Percentiles rank a stretch among this genome's conserved stretches.
phyloP scores from a whole-genome alignment of 1,139 yeast species.

The Candida anutae region DNA sequence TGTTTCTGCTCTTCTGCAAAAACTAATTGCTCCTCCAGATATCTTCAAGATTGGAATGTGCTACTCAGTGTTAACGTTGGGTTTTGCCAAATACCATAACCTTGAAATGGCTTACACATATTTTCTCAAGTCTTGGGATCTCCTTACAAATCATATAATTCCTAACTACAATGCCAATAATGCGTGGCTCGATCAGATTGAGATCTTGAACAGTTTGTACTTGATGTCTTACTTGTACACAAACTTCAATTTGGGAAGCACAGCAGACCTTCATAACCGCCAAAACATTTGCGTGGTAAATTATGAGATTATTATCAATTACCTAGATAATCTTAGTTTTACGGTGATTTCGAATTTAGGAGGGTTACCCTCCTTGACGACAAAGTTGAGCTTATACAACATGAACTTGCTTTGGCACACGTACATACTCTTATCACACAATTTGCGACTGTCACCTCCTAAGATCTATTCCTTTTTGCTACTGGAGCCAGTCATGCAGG shows the following conservation, averaged over 20 bases:
- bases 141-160: constrained; percentile 34
- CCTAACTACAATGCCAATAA: constrained; percentile 27
- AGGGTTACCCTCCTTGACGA: constrained; percentile 8
- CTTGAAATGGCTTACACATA: constrained; percentile 19
- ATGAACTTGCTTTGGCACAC: constrained; percentile 36
- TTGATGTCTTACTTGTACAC: constrained; percentile 24
- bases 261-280: constrained; percentile 6
- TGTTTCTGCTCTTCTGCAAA: constrained; percentile 1
- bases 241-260: constrained; percentile 18
- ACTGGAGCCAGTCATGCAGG: constrained; percentile 11
- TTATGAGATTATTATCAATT: constrained; percentile 28
- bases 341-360: constrained; percentile 13
- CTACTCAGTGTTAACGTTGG: constrained; percentile 10
- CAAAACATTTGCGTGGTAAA: constrained; percentile 9
- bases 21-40: too few species aligned
- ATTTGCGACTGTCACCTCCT: constrained; percentile 30
- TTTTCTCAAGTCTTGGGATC: constrained; percentile 37
- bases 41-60: constrained; percentile 11
- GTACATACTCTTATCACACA: constrained; percentile 32
- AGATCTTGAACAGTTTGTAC: constrained; percentile 28
- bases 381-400: constrained; percentile 15
- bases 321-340: constrained; percentile 34
- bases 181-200: constrained; percentile 32
- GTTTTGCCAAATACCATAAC: constrained; percentile 8
- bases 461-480: constrained; percentile 29